Base-by-base conservation (phyloP, 148 eudicot genomes). In the Pharnaceum exiguum region DNA sequence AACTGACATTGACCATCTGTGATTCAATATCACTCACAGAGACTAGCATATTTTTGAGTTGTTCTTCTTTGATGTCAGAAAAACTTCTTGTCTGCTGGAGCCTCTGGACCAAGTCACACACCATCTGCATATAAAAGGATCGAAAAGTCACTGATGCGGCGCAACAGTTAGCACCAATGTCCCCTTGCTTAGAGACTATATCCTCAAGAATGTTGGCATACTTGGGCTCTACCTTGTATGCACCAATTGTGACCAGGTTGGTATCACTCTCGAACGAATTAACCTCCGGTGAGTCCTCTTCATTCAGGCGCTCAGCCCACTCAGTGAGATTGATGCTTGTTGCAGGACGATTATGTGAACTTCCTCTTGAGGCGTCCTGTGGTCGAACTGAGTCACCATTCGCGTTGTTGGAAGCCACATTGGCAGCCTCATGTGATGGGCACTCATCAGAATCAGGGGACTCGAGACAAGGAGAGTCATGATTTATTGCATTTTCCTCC, bases 181-280 rank as follows among this genome's bases (percentile, higher is more conserved):
- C 67, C 11, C 67, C 67, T 4, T 51, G 17, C 23, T 51, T 62
- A 9, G 50, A 21, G 2, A 62, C 6, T 21, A 62, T 30, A 15
- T 13, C 3, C 46, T 3, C 29, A 3, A 62, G 58, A 28, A 42
- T 22, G 23, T 30, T 10, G 7, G 30, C 57, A 7, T 62, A 19
- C 17, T 62, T 19, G 9, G 58, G 58, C 67, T 62, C 52, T 10
- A 62, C 50, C 19, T 32, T 42, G 15, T 62, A 51, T 45, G 33
- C 51, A 10, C 10, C 7, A 1, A 62, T 31, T 7, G 22, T 29
- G 40, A 62, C 67, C 11, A 13, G 22, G 30, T 1, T 31, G 6
- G 22, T 24, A 4, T 40, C 30, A 11, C 40, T 5, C 10, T 16
- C 50, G 8, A 39, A 17, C 24, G 67, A 62, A 21, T 62, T 51